Conservation (phyloP, 164 flowering plant species). For the Liriodendron chinense region DNA sequence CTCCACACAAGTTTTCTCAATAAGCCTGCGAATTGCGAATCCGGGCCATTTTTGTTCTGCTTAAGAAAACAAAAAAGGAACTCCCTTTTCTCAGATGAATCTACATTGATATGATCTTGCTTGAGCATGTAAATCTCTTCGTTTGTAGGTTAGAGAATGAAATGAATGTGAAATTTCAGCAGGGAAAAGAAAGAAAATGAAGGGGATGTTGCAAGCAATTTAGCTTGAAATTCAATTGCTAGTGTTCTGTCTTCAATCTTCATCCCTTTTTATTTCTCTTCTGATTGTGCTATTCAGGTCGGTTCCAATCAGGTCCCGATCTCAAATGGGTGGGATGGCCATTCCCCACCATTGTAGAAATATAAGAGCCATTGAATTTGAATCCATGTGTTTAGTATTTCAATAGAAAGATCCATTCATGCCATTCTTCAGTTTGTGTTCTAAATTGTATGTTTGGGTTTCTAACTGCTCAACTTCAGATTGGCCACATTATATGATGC, state of each 20-base stretch:
- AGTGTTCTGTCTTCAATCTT: not conserved
- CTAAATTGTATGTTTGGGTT: no score
- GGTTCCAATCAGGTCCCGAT: no score
- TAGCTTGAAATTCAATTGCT: not conserved
- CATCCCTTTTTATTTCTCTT: no score
- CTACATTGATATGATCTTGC: not conserved
- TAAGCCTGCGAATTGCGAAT: conserved; percentile 16
- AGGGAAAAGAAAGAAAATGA: not conserved
- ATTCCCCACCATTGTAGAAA: not conserved
- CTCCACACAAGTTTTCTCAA: conserved; percentile 11
- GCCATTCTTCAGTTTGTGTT: no score
- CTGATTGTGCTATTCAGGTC: no score
- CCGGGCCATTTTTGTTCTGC: conserved; percentile 19
- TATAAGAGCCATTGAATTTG: no score
- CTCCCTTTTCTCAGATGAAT: not conserved
- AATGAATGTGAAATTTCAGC: not conserved
- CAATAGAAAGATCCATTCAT: no score
- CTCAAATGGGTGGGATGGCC: not conserved
- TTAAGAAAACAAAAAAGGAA: not conserved
- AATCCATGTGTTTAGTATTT: no score
- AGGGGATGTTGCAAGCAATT: not conserved
- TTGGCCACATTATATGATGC: no score
- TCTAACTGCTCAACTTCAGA: no score
- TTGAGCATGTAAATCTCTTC: conserved; percentile 3
- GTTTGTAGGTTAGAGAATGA: not conserved